Base-by-base conservation (phyloP, 768 basidiomycete species). In the Lactarius trivialis region DNA sequence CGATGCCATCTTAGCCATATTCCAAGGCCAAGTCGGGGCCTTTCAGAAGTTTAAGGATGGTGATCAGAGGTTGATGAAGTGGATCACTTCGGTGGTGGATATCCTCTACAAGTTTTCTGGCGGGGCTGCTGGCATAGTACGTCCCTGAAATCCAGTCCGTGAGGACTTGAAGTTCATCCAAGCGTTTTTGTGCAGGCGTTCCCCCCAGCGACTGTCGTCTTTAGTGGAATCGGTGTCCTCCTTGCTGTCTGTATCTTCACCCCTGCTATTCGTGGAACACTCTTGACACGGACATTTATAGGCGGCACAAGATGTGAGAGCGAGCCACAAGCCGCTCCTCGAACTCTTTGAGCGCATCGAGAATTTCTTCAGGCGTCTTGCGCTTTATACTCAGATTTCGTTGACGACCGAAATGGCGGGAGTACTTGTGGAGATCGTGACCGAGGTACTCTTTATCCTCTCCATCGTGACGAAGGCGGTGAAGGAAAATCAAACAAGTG, bases 181-280 rank as follows among this genome's bases (percentile, higher is more conserved):
- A 51, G 24, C 4, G 30, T 4, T 4, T 15, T 30, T 21, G 0
- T 4, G 24, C 12, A 60, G 59, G 52, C n/a, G n/a, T 43, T 54
- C 21, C 26, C 59, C 2, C 59, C 52, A 5, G 59, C 59, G 1
- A 43, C 33, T 0, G 8, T 5, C 0, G 43, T 60, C 15, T 43
- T 60, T 36, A n/a, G 32, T 1, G 60, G 45, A 6, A 60, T 60
- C 5, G 53, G 54, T 2, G 54, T 55, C 11, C 60, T 60, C n/a
- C 54, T 36, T 14, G 12, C 36, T 3, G 36, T 36, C 36, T 12
- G 36, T 36, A 36, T 36, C 36, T 36, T 36, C 36, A 2, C 36
- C 14, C 12, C 11, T 12, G 12, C 36, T 14, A 1, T 36, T 36
- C 12, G 9, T 36, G 1, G 36, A 1, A 8, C 36, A 1, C 36